phyloP scores from a whole-genome alignment of 176 grass and related monocot genomes.

The Zizania latifolia region DNA sequence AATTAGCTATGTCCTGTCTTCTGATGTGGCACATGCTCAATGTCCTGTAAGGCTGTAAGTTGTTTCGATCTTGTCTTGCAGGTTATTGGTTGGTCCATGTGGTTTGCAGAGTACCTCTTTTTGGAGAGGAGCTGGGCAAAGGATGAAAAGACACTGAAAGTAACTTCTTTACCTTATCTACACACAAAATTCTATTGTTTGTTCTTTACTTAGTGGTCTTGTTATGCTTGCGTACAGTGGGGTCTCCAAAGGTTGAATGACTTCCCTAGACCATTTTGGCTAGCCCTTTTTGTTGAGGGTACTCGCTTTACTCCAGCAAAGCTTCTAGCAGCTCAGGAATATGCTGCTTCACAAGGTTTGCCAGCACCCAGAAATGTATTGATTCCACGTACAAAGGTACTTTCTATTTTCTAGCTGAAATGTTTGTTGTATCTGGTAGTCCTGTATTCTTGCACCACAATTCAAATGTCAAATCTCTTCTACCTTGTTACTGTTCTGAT shows the following conservation, averaged over 20 bases:
- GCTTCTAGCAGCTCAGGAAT: constrained; percentile 83
- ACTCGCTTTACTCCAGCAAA: constrained; percentile 78
- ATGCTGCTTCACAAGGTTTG: constrained; percentile 74
- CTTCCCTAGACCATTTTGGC: constrained; percentile 89
- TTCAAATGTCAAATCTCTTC: neutral
- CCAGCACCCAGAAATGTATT: constrained; percentile 77
- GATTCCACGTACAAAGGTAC: constrained; percentile 95
- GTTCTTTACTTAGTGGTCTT: neutral
- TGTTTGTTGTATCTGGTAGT: neutral
- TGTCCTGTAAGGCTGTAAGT: too few relatives aligned
- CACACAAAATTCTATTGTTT: neutral
- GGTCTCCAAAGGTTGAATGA: constrained; percentile 76
- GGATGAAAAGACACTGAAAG: constrained; percentile 77
- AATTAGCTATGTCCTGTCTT: too few relatives aligned
- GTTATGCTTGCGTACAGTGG: constrained; percentile 35
- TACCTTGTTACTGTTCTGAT: neutral
- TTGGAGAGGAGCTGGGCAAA: constrained; percentile 87
- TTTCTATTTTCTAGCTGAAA: constrained; percentile 1
- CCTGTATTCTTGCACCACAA: neutral
- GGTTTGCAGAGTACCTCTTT: constrained; percentile 88
- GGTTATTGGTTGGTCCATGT: constrained; percentile 94
- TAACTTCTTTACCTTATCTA: constrained; percentile 18
- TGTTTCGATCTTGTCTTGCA: constrained; percentile 30
- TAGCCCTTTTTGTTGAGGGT: constrained; percentile 88
- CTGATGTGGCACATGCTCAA: neutral